Evolutionary conservation across 768 basidiomycete species (phyloP).

Genomic region (Stropharia rugosoannulata): DNA sequence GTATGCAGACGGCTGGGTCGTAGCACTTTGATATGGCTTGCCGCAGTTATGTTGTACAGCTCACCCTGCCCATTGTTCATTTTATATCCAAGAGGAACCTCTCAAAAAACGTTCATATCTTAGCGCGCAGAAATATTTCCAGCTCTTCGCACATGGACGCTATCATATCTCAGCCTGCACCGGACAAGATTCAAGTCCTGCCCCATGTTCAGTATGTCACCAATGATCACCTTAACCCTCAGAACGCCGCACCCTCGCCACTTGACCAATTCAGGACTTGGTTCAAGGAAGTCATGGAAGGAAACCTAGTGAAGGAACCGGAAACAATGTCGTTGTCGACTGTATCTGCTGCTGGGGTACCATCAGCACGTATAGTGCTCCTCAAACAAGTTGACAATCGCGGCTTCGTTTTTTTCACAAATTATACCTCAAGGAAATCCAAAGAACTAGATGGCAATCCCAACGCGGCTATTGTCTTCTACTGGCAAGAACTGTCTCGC

Average conservation of each 20-base stretch:
- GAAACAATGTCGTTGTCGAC: slow-evolving; percentile 88
- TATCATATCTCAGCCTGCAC: slow-evolving; percentile 42
- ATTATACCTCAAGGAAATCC: slow-evolving; percentile 94
- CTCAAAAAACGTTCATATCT: background rate
- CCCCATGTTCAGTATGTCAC: slow-evolving; percentile 78
- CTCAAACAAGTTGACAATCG: slow-evolving; percentile 86
- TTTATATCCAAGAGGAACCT: background rate
- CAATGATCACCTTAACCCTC: slow-evolving; percentile 58
- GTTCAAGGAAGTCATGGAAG: slow-evolving; percentile 68
- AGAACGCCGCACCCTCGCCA: slow-evolving; percentile 63
- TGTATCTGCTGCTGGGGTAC: slow-evolving; percentile 67
- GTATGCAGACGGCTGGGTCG: background rate
- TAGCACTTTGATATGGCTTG: background rate
- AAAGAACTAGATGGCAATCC: slow-evolving; percentile 76
- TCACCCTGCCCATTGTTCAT: background rate
- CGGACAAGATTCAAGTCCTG: slow-evolving; percentile 63
- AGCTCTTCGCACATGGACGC: slow-evolving; percentile 31
- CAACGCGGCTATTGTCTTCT: slow-evolving; percentile 80
- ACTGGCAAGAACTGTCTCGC: slow-evolving; percentile 84
- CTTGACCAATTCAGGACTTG: slow-evolving; percentile 84
- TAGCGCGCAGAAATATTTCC: background rate
- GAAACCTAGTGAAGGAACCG: slow-evolving; percentile 71
- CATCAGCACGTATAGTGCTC: slow-evolving; percentile 87
- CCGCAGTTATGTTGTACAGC: background rate
- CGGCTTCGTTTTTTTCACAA: slow-evolving; percentile 97